Base-by-base conservation (phyloP, 805 yeast species). In the Saccharomyces paradoxus region DNA sequence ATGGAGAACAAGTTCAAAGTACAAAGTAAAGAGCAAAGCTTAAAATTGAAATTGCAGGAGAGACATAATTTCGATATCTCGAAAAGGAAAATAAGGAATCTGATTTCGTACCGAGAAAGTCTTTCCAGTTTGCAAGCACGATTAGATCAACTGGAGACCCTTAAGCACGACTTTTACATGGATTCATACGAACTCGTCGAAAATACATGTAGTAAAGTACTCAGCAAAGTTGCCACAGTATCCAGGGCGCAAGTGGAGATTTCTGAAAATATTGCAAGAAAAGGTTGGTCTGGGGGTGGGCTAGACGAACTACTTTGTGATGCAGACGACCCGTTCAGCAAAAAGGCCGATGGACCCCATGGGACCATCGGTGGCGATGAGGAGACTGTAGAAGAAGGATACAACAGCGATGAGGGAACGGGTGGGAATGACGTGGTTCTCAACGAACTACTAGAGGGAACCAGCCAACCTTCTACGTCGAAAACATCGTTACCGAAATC, bases 251-350 rank as follows among this genome's bases (percentile, higher is more conserved):
- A 89, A 65, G 81, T 89, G 17, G 94, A 88, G 62, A 81, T 89
- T 21, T 82, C 81, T 61, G 96, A 87, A 63, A 84, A 86, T 28
- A 81, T 89, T 24, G 95, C 96, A 0, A 76, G 82, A 54, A 89
- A 89, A 64, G 94, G 95, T 4, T 84, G 90, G 88, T 78, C 86
- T 3, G 96, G 95, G 13, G 94, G 92, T 28, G 96, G 96, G 0
- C 71, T 89, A 32, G 96, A 89, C 63, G 83, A 79, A 27, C 71
- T 87, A 52, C 72, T 87, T 26, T 74, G 81, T 1, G 74, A 78
- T 32, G 82, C 87, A 41, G 85, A 86, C 1, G 94, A 86, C 65
- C 86, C 87, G 1, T 82, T 82, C 62, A 76, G 67, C 27, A 73
- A 70, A 21, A 58, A 57, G 27, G 22, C 32, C 9, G 56, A 48